phyloP scores from a whole-genome alignment of 2,329 filamentous ascomycete genomes.

The Colletotrichum scovillei region DNA sequence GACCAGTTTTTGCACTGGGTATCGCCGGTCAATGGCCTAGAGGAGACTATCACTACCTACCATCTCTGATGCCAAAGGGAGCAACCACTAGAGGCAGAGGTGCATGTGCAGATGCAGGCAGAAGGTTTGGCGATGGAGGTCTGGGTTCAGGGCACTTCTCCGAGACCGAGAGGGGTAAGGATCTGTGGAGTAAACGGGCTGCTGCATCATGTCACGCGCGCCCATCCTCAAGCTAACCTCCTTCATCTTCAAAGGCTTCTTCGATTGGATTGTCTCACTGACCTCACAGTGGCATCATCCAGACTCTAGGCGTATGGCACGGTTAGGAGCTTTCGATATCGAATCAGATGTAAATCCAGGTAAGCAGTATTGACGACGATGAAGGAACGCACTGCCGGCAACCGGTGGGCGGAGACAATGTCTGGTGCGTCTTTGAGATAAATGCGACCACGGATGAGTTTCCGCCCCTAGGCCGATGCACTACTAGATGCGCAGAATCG shows the following conservation, averaged over 20 bases:
- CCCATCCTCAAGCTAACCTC: conserved; percentile 16
- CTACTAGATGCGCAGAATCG: neutral
- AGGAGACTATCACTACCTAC: neutral
- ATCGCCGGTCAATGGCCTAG: neutral
- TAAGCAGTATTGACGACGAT: neutral
- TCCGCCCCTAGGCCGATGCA: conserved; percentile 11
- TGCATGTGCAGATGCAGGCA: conserved; percentile 29
- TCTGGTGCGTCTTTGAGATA: conserved; percentile 4
- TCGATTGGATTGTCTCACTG: conserved; percentile 22
- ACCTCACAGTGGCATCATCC: conserved; percentile 33
- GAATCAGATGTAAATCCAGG: neutral
- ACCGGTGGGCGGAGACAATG: conserved; percentile 14
- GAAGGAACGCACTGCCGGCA: conserved; percentile 25
- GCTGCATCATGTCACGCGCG: conserved; percentile 32
- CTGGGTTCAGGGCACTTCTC: conserved; percentile 30
- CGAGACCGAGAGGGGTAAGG: conserved; percentile 34
- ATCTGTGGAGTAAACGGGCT: conserved; percentile 22
- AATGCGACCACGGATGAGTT: neutral
- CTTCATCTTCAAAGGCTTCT: conserved; percentile 1
- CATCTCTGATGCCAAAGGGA: conserved; percentile 13
- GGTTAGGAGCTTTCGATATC: neutral
- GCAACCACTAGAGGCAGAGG: neutral
- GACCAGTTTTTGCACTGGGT: neutral
- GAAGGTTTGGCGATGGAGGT: conserved; percentile 25
- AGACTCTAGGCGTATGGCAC: conserved; percentile 19